Percentiles rank a stretch among this genome's conserved stretches.
Conservation (phyloP, 2,329 filamentous ascomycete genomes). For the Coleophoma eucalyptorum region DNA sequence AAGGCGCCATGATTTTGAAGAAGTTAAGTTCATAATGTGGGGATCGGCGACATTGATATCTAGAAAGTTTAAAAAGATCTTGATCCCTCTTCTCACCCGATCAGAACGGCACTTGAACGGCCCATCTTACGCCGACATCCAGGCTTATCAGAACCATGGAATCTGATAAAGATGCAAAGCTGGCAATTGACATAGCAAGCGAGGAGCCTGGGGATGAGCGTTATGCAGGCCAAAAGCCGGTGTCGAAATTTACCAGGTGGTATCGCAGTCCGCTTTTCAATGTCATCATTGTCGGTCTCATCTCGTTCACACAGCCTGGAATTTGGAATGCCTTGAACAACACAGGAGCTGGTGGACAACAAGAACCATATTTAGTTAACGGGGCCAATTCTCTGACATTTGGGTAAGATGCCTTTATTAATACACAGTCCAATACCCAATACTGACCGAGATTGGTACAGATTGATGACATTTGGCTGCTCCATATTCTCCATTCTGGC, state of each 20-base stretch:
- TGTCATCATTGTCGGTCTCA: constrained; percentile 64
- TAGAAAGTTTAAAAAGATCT: too few species aligned
- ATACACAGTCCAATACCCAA: too few species aligned
- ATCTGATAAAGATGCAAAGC: too few species aligned
- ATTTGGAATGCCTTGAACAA: constrained; percentile 73
- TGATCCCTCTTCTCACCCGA: too few species aligned
- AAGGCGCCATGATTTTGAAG: too few species aligned
- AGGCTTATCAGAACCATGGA: too few species aligned
- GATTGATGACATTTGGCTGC: constrained; percentile 67
- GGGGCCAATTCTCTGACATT: constrained; percentile 68
- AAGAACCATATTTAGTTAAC: constrained; percentile 59
- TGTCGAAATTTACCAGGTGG: constrained; percentile 44
- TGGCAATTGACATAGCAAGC: too few species aligned
- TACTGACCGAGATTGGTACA: constrained; percentile 25
- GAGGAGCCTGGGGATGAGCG: neutral
- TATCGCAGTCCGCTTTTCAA: constrained; percentile 69
- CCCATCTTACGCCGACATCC: too few species aligned
- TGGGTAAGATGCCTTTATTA: constrained; percentile 27
- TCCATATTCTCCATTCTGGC: constrained; percentile 60
- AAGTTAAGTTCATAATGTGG: too few species aligned
- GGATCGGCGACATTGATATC: too few species aligned
- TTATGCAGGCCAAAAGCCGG: neutral
- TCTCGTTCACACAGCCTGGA: constrained; percentile 65
- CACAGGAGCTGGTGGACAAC: constrained; percentile 63
- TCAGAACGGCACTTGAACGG: too few species aligned